Conservation (phyloP, 495 filamentous ascomycete genomes). For the Talaromyces ruber region DNA sequence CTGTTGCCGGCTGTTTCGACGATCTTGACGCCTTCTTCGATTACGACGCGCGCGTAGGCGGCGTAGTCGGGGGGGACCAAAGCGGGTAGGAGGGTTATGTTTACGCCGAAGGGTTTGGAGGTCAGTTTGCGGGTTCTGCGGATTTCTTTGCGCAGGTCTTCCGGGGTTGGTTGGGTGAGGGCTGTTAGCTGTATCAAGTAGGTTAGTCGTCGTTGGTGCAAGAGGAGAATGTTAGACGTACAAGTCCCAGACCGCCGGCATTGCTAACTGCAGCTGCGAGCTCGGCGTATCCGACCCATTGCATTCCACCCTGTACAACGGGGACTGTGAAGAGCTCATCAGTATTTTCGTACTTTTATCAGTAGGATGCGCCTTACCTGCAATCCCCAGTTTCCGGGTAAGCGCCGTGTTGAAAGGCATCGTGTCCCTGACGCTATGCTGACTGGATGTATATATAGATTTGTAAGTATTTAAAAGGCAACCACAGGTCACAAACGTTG, state of each 20-base stretch:
- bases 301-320: conserved; percentile 97
- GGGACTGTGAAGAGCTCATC: conserved; percentile 53
- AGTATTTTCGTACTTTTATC: background rate
- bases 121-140: conserved; percentile 79
- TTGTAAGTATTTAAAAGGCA: background rate
- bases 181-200: conserved; percentile 55
- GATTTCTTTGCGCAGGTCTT: conserved; percentile 92
- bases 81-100: conserved; percentile 89
- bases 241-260: conserved; percentile 86
- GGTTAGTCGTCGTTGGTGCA: background rate
- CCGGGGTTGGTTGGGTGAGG: conserved; percentile 87
- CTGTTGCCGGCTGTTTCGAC: conserved; percentile 97
- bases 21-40: conserved; percentile 87
- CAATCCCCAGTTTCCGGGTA: conserved; percentile 82
- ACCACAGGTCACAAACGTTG: background rate
- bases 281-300: conserved; percentile 85
- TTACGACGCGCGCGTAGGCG: conserved; percentile 86
- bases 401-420: conserved; percentile 95
- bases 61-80: conserved; percentile 84
- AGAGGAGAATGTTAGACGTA: background rate
- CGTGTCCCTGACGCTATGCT: background rate
- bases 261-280: conserved; percentile 91
- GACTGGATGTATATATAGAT: background rate
- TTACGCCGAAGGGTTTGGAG: conserved; percentile 84
- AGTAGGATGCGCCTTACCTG: conserved; percentile 37